Evolutionary conservation across 75 land plant genomes (phyloP).

Genomic region (Picea glauca): DNA sequence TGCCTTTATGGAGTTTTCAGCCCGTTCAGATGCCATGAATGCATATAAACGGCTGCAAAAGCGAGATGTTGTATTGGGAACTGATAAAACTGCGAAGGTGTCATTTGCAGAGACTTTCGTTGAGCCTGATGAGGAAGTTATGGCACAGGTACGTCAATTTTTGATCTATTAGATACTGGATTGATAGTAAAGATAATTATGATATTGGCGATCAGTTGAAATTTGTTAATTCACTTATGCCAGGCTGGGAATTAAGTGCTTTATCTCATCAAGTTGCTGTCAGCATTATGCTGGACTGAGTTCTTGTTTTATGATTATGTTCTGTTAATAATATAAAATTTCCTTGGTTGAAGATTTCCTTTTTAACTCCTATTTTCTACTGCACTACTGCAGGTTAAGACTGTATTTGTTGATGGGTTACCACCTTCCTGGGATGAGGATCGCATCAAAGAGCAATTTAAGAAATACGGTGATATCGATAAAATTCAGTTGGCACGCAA

Average conservation of each 20-base stretch:
- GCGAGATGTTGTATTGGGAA: conserved; percentile 46
- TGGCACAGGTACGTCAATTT: conserved; percentile 41
- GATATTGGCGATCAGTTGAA: no score
- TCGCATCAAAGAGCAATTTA: conserved; percentile 58
- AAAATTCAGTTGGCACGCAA: conserved; percentile 81
- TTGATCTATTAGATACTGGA: background rate
- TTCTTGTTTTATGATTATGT: background rate
- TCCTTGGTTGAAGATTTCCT: background rate
- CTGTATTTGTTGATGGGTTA: conserved; percentile 84
- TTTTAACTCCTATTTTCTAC: background rate
- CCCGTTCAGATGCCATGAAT: conserved; percentile 40
- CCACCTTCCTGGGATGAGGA: conserved; percentile 92
- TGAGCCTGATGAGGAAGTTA: conserved; percentile 59
- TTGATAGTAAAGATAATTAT: no score
- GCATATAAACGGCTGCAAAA: conserved; percentile 46
- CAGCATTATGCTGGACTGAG: background rate
- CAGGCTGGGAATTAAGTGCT: no score
- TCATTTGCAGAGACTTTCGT: conserved; percentile 56
- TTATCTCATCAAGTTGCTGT: background rate
- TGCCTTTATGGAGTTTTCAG: conserved; percentile 51
- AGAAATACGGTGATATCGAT: conserved; percentile 69
- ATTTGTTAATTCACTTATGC: no score
- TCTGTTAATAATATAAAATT: no score
- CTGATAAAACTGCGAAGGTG: conserved; percentile 42
- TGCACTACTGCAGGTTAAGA: conserved; percentile 58